Conservation (phyloP, 2,329 filamentous ascomycete species). For the Peltaster fructicola region DNA sequence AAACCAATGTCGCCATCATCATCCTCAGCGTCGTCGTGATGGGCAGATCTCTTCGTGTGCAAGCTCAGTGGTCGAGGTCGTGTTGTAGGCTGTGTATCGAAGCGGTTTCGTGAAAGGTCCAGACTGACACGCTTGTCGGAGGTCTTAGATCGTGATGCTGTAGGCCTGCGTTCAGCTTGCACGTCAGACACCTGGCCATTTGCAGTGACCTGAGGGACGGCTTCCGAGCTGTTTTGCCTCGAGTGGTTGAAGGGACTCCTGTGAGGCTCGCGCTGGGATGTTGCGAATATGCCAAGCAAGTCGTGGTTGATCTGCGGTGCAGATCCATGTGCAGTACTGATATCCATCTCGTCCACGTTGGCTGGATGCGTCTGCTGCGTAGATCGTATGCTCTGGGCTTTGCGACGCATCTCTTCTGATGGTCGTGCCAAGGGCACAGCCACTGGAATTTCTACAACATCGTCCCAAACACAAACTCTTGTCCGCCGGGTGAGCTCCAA, state of each 20-base stretch:
- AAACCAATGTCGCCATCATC: slow-evolving; percentile 87
- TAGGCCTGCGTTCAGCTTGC: too few species aligned
- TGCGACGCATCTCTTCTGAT: slow-evolving; percentile 64
- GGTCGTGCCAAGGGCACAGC: slow-evolving; percentile 77
- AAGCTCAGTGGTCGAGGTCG: slow-evolving; percentile 2
- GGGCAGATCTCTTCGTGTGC: too few species aligned
- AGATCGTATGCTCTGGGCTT: slow-evolving; percentile 20
- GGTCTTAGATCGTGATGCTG: too few species aligned
- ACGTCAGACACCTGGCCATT: too few species aligned
- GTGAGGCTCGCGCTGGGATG: slow-evolving; percentile 10
- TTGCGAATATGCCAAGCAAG: slow-evolving; percentile 44
- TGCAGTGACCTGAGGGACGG: slow-evolving; percentile 15
- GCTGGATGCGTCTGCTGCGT: too few species aligned
- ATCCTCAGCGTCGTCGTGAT: slow-evolving; percentile 53
- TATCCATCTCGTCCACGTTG: slow-evolving; percentile 94
- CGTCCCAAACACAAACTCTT: slow-evolving; percentile 94
- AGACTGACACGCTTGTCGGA: too few species aligned
- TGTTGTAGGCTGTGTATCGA: slow-evolving; percentile 2
- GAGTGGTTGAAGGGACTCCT: slow-evolving; percentile 32
- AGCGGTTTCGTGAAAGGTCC: slow-evolving; percentile 8
- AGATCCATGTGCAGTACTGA: slow-evolving; percentile 50
- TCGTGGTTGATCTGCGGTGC: slow-evolving; percentile 38
- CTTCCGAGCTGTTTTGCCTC: slow-evolving; percentile 26
- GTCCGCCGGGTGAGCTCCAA: slow-evolving; percentile 80
- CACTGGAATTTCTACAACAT: slow-evolving; percentile 87